Percentiles rank a stretch among this genome's conserved stretches.
Conservation (phyloP, 75 land plant species). For the Cunninghamia lanceolata region DNA sequence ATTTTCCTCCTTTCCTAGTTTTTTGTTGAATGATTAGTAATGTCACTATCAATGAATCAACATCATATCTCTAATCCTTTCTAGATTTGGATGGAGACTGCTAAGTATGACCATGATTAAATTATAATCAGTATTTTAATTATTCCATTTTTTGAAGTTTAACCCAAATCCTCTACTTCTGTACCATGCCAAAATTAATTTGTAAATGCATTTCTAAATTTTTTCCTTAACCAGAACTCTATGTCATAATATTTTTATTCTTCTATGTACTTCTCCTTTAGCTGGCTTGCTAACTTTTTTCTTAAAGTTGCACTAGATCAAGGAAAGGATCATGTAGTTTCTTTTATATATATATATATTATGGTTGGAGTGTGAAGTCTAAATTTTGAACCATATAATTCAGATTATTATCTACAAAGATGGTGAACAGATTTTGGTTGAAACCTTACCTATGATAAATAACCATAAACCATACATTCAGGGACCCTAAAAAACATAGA, state of each 20-base stretch:
- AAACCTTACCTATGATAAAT: not conserved
- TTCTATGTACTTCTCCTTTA: not conserved
- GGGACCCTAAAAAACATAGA: not conserved
- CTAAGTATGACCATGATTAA: not conserved
- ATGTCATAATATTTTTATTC: not conserved
- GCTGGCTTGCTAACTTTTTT: not conserved
- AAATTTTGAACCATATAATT: not conserved
- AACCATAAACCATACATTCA: not conserved
- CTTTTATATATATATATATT: not conserved
- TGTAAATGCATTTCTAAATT: not conserved
- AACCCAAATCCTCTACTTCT: not conserved
- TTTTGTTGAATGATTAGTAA: not conserved
- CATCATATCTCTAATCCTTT: not conserved
- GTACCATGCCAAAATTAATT: not conserved
- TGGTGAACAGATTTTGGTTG: not conserved
- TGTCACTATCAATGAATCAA: not conserved
- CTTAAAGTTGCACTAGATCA: not conserved
- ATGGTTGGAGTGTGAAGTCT: not conserved
- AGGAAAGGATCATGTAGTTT: not conserved
- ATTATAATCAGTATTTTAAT: not conserved
- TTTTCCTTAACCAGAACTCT: not conserved
- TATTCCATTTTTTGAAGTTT: not conserved
- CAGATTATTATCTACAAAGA: not conserved
- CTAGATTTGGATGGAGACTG: not conserved
- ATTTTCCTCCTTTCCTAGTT: conserved; percentile 3